Evolutionary conservation across 441 rosid genomes (phyloP).

Genomic region (Theobroma grandiflorum): DNA sequence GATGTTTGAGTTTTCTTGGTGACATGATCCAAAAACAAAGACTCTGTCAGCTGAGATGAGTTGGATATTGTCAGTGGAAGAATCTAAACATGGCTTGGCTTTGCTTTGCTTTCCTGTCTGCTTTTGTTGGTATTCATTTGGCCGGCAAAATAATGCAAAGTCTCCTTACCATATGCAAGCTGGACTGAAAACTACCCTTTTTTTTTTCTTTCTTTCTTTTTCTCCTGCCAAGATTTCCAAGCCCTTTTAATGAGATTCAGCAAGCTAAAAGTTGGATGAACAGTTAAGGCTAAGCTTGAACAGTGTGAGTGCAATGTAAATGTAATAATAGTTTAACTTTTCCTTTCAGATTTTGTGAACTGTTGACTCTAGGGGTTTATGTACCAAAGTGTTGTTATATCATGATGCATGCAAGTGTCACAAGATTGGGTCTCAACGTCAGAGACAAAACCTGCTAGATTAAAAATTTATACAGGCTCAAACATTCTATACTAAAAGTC

Average conservation of each 20-base stretch:
- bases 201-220: no score
- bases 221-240: neutral
- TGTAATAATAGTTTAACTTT: neutral
- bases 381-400: neutral
- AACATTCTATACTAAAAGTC: no score
- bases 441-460: no score
- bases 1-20: neutral
- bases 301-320: neutral
- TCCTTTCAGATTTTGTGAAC: neutral
- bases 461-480: no score
- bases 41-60: neutral
- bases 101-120: constrained; percentile 17
- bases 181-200: neutral
- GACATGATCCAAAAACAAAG: neutral
- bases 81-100: neutral
- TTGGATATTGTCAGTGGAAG: neutral
- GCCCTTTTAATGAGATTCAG: neutral
- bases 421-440: neutral
- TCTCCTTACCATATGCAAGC: neutral
- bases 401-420: neutral
- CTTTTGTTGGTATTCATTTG: constrained; percentile 24
- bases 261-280: neutral
- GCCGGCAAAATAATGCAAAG: neutral
- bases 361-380: neutral
- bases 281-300: neutral